A percentile compares a stretch with the other conserved stretches of the same genome.
These are phyloP conservation scores for Westerdykella ornata DNA, from an alignment of 2,329 filamentous ascomycete genomes.

Conservation along the genomic window DNA sequence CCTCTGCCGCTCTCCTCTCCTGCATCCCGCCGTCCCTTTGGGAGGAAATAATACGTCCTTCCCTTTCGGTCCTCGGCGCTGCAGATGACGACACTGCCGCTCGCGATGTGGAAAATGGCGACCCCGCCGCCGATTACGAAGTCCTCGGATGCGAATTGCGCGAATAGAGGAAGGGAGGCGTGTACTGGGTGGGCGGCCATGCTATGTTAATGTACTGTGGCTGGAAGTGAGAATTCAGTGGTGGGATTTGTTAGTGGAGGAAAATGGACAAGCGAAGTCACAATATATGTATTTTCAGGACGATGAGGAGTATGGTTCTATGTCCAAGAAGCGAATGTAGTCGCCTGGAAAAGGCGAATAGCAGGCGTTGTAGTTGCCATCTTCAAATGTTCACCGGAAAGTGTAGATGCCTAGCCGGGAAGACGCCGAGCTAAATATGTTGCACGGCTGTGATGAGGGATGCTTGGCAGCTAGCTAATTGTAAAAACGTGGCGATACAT, in stretches of 20 bases:
- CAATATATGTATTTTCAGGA: too few species aligned
- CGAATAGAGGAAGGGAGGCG: slow-evolving; percentile 11
- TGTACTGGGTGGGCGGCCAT: slow-evolving; percentile 3
- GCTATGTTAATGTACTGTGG: not conserved
- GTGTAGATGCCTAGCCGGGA: slow-evolving; percentile 1
- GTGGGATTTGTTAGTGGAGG: too few species aligned
- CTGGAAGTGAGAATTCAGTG: too few species aligned
- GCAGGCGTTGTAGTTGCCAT: too few species aligned
- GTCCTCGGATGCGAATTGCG: slow-evolving; percentile 25
- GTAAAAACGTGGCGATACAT: too few species aligned
- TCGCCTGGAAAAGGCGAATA: too few species aligned
- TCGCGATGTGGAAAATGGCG: slow-evolving; percentile 47
- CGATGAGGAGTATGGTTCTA: too few species aligned
- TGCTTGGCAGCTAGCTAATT: too few species aligned
- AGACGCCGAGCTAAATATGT: slow-evolving; percentile 3
- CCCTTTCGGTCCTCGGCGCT: slow-evolving; percentile 35
- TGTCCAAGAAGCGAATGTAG: too few species aligned
- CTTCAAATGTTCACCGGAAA: not conserved
- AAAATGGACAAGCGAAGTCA: too few species aligned
- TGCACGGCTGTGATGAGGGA: slow-evolving; percentile 3
- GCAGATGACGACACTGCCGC: slow-evolving; percentile 44
- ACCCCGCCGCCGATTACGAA: slow-evolving; percentile 37
- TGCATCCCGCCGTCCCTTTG: slow-evolving; percentile 45
- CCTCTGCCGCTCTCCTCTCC: slow-evolving; percentile 40
- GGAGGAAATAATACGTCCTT: slow-evolving; percentile 42